A percentile compares a stretch with the other conserved stretches of the same genome.
Conservation (phyloP, 176 grass and related monocot species). For the Echinochloa phyllopogon region DNA sequence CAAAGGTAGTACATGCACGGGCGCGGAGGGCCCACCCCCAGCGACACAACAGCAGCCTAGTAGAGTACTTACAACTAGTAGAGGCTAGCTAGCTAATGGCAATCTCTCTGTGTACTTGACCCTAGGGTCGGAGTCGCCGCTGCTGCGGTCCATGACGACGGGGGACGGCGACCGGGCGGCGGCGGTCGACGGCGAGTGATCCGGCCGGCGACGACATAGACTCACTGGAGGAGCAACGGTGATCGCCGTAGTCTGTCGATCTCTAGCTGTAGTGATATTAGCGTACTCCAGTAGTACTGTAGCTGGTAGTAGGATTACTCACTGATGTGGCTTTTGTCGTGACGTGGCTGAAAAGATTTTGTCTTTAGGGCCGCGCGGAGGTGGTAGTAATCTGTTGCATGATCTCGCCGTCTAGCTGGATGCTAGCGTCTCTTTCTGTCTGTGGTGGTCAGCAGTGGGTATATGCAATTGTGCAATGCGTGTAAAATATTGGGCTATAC, state of each 20-base stretch:
- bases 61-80: too few relatives aligned
- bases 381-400: slow-evolving; percentile 1
- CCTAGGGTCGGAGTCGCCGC: slow-evolving; percentile 66
- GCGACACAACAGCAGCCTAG: not conserved
- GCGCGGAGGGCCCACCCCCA: not conserved
- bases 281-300: slow-evolving; percentile 13
- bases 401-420: slow-evolving; percentile 13
- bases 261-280: slow-evolving; percentile 27
- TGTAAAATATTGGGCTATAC: slow-evolving; percentile 37
- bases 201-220: not conserved
- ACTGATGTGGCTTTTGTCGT: not conserved
- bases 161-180: slow-evolving; percentile 30
- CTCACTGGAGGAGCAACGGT: not conserved
- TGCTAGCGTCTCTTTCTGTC: not conserved
- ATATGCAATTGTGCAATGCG: not conserved
- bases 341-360: slow-evolving; percentile 37
- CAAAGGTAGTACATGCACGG: slow-evolving; percentile 42
- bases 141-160: slow-evolving; percentile 61
- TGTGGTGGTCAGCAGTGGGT: not conserved
- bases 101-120: not conserved
- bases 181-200: slow-evolving; percentile 43
- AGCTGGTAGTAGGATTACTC: not conserved
- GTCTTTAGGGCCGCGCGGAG: slow-evolving; percentile 37
- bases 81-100: not conserved
- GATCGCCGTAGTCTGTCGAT: slow-evolving; percentile 25